Conservation (phyloP, 306 rosid species). For the Pyrus communis region DNA sequence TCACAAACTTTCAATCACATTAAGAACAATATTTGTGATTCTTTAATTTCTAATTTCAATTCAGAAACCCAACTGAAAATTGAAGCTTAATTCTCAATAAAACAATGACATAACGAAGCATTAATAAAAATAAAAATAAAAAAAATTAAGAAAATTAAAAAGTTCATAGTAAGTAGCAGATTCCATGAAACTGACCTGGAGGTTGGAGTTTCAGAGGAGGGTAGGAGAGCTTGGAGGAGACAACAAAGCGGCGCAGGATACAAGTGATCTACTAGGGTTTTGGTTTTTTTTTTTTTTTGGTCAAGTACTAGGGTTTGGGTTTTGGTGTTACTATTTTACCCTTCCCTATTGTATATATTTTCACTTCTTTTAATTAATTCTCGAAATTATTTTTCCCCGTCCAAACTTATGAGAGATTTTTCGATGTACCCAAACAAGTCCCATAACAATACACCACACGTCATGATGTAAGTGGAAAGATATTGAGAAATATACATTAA, state of each 20-base stretch:
- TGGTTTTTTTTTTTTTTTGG: neutral
- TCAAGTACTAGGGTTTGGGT: neutral
- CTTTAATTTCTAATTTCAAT: neutral
- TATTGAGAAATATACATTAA: too few species aligned
- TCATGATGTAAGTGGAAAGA: too few species aligned
- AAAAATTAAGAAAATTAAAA: too few species aligned
- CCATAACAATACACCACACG: too few species aligned
- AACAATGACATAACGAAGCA: neutral
- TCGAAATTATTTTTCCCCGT: too few species aligned
- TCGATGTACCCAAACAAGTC: accelerated
- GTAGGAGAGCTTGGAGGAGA: neutral
- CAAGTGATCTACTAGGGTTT: neutral
- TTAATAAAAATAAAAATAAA: too few species aligned
- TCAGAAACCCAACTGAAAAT: neutral
- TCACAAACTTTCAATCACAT: neutral
- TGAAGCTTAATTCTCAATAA: neutral
- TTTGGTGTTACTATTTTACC: neutral
- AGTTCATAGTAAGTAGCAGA: neutral
- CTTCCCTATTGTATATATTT: neutral
- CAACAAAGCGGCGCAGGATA: neutral
- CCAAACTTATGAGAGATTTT: too few species aligned
- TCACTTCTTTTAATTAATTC: neutral
- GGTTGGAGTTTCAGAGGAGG: neutral
- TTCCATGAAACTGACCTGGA: neutral
- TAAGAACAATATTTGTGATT: neutral